Evolutionary conservation across 2,329 filamentous ascomycete species (phyloP), one percentile per base, ranked within the genome.

Genomic region (Eutypella sp.): DNA sequence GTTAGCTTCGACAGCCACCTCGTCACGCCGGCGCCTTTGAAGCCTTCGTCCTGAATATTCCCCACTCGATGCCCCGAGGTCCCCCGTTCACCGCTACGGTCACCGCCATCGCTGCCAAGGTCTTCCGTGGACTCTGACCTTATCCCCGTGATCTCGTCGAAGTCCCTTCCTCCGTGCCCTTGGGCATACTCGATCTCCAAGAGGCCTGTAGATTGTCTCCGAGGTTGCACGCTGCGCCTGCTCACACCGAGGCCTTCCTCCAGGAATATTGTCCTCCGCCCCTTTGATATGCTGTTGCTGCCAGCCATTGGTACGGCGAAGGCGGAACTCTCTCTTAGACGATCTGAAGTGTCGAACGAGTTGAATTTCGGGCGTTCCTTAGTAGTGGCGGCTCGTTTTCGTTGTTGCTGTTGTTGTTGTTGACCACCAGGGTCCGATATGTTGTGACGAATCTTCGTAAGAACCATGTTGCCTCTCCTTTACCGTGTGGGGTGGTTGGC

Each of bases 201-300:
- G 43, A 45, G 47, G 42, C 57, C 41, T 24, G 53, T 47, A 5
- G 47, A 42, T 16, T 64, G 10, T 18, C 52, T 43, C 23, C 54
- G 45, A 47, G 45, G 40, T 23, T 54, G 50, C 29, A 57, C 54
- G n/a, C 60, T 56, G 31, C 36, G 47, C 20, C 54, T 48, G 25
- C 67, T 67, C 36, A 68, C 64, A 41, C 68, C 62, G 18, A 78
- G 55, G 4, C 75, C 76, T 34, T 72, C 57, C 59, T 79, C 76
- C 55, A 66, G 75, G 53, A 79, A 79, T 46, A 78, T 63, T 19
- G 75, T 78, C 52, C 65, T 71, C 41, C 75, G 68, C 36, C 69
- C 73, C 56, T 76, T 78, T 49, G 63, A 67, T 40, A 77, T 70
- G 46, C 71, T 75, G 54, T 65, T 70, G 46, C 71, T 75, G 54